These are phyloP conservation scores for Aspergillus novofumigatus DNA, from an alignment of 2,329 filamentous ascomycete species.

Conservation along the genomic window DNA sequence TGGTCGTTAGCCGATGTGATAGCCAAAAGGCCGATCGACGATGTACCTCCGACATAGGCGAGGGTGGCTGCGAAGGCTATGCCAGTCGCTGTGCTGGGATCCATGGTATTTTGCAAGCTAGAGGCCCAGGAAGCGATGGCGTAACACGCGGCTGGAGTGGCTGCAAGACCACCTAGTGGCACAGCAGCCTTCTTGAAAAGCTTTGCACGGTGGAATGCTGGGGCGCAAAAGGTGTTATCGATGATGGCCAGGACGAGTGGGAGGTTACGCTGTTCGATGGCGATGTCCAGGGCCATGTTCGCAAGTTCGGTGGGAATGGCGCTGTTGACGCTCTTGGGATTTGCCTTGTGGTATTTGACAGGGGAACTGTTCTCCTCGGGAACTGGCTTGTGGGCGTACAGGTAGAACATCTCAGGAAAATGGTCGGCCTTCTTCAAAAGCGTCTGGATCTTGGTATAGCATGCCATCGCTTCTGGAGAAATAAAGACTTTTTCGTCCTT, in stretches of 20 bases:
- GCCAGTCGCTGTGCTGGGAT: slow-evolving; percentile 66
- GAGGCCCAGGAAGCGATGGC: slow-evolving; percentile 65
- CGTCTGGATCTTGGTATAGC: slow-evolving; percentile 74
- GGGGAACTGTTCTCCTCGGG: slow-evolving; percentile 59
- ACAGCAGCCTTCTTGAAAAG: slow-evolving; percentile 40
- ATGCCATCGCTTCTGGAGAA: slow-evolving; percentile 64
- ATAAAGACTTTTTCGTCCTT: slow-evolving; percentile 75
- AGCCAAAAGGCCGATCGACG: slow-evolving; percentile 76
- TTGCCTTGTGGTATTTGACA: slow-evolving; percentile 58
- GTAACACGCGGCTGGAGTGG: slow-evolving; percentile 49
- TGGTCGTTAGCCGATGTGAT: slow-evolving; percentile 88
- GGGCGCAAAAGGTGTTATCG: slow-evolving; percentile 51
- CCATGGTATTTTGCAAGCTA: slow-evolving; percentile 69
- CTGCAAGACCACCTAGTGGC: slow-evolving; percentile 36
- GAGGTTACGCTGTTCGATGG: slow-evolving; percentile 75
- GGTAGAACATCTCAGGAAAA: slow-evolving; percentile 71
- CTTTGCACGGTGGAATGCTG: slow-evolving; percentile 42
- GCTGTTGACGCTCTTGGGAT: slow-evolving; percentile 64
- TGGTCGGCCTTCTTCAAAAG: slow-evolving; percentile 69
- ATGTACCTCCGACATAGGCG: slow-evolving; percentile 77
- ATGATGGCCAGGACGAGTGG: slow-evolving; percentile 75
- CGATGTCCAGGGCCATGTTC: slow-evolving; percentile 69
- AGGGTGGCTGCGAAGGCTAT: slow-evolving; percentile 76
- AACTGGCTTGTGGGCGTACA: slow-evolving; percentile 79
- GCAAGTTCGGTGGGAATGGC: slow-evolving; percentile 70